Evolutionary conservation across 768 basidiomycete genomes (phyloP).

Genomic region (Lactarius akahatsu): DNA sequence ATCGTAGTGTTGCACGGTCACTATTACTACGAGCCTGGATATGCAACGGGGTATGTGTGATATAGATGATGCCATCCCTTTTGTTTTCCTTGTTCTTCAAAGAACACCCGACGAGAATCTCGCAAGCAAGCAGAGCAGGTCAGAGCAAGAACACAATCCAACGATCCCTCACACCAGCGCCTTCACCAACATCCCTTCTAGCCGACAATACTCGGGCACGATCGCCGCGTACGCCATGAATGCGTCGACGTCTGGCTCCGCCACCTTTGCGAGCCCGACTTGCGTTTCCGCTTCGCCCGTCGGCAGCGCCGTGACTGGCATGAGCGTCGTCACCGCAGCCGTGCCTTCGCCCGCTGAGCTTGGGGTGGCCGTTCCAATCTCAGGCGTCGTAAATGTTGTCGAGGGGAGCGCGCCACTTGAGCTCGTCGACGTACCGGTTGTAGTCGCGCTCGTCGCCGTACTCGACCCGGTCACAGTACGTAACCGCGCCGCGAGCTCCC

Average conservation of each 20-base stretch:
- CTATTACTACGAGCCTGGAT: conserved; percentile 6
- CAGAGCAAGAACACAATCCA: conserved; percentile 19
- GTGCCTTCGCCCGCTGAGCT: conserved; percentile 35
- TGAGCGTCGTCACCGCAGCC: conserved; percentile 45
- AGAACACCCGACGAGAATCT: conserved; percentile 6
- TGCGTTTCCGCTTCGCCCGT: conserved; percentile 73
- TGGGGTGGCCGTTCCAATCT: conserved; percentile 42
- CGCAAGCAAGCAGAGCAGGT: conserved; percentile 26
- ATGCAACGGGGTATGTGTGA: conserved; percentile 13
- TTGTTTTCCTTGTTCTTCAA: conserved; percentile 7
- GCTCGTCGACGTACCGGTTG: conserved; percentile 40
- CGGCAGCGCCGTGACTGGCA: conserved; percentile 68
- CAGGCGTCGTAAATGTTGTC: conserved; percentile 63
- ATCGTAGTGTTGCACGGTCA: not conserved
- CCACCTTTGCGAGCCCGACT: conserved; percentile 76
- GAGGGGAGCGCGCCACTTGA: conserved; percentile 37
- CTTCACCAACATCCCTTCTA: conserved; percentile 79
- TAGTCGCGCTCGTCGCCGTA: conserved; percentile 30
- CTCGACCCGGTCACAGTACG: conserved; percentile 57
- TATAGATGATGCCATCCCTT: conserved; percentile 19
- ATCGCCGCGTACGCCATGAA: conserved; percentile 85
- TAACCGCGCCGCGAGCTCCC: conserved; percentile 45
- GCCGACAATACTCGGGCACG: conserved; percentile 76
- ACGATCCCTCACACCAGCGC: conserved; percentile 41
- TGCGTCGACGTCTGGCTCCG: conserved; percentile 80